Percentiles rank a stretch among this genome's conserved stretches.
phyloP scores from a whole-genome alignment of 73 alveolate species.

The Stentor roeselii region DNA sequence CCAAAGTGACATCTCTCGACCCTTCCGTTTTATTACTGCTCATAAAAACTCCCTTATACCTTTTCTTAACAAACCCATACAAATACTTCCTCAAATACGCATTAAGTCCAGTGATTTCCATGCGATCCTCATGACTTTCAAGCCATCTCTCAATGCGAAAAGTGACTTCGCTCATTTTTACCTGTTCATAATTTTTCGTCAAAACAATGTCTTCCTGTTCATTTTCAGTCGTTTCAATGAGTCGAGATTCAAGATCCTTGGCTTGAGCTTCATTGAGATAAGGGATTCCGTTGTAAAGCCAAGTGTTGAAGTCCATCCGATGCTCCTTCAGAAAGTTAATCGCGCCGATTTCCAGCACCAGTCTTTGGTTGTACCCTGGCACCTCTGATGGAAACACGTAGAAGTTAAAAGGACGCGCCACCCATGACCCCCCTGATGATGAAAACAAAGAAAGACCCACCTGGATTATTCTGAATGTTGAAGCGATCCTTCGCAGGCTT shows the following conservation, averaged over 20 bases:
- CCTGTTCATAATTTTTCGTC: not conserved
- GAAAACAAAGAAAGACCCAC: not conserved
- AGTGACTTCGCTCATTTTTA: not conserved
- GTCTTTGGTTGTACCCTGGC: constrained; percentile 5
- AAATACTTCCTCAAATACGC: constrained; percentile 17
- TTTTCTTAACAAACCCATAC: not conserved
- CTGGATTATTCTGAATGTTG: not conserved
- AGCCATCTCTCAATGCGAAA: not conserved
- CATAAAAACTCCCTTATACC: not conserved
- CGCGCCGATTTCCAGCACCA: not conserved
- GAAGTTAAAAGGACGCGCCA: not conserved
- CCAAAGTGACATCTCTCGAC: constrained; percentile 5
- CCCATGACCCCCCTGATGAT: not conserved
- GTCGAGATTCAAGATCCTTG: not conserved
- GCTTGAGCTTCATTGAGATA: not conserved
- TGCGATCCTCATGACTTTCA: not conserved
- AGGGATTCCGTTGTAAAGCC: constrained; percentile 14
- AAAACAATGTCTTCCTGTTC: not conserved
- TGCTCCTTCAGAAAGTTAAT: constrained; percentile 13
- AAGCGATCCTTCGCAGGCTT: not conserved
- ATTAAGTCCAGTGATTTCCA: not conserved
- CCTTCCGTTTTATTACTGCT: constrained; percentile 9
- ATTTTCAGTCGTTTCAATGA: not conserved
- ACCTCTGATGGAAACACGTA: constrained; percentile 18
- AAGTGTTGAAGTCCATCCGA: constrained; percentile 24